Conservation (phyloP, 331 rosid species). For the Saraca asoca region DNA sequence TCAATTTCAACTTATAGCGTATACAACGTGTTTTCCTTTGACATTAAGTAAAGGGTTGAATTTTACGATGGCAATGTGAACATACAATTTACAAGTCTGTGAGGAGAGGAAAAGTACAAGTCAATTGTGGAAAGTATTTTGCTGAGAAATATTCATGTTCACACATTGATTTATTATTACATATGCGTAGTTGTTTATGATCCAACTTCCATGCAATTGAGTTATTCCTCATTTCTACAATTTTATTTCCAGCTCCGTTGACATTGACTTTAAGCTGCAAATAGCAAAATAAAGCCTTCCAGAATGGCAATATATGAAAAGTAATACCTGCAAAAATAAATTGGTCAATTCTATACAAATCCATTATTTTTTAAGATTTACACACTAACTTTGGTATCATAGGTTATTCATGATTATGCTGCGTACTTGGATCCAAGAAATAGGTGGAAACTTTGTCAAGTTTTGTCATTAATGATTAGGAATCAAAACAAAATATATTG, state of each 20-base stretch:
- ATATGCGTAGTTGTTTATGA: neutral
- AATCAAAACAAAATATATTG: slow-evolving; percentile 5
- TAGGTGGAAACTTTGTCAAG: slow-evolving; percentile 38
- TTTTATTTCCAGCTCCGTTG: neutral
- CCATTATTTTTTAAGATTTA: slow-evolving; percentile 18
- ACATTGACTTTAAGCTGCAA: slow-evolving; percentile 1
- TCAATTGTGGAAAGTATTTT: slow-evolving; percentile 29
- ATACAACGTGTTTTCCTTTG: too few species aligned
- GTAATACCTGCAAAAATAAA: too few species aligned
- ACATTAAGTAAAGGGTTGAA: too few species aligned
- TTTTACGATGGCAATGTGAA: too few species aligned
- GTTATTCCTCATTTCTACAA: neutral
- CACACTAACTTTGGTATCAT: slow-evolving; percentile 27
- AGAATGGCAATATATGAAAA: too few species aligned
- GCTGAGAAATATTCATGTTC: slow-evolving; percentile 5
- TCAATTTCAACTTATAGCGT: too few species aligned
- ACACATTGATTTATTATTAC: too few species aligned
- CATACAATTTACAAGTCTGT: slow-evolving; percentile 15
- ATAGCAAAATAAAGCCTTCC: too few species aligned
- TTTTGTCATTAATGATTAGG: slow-evolving; percentile 21
- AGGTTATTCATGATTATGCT: slow-evolving; percentile 29
- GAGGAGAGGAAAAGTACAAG: slow-evolving; percentile 10
- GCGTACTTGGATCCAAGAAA: slow-evolving; percentile 37
- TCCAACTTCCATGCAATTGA: neutral
- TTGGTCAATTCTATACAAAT: slow-evolving; percentile 34